Percentiles rank a stretch among this genome's conserved stretches.
phyloP scores from a whole-genome alignment of 495 filamentous ascomycete species.

The Penicillium herquei region DNA sequence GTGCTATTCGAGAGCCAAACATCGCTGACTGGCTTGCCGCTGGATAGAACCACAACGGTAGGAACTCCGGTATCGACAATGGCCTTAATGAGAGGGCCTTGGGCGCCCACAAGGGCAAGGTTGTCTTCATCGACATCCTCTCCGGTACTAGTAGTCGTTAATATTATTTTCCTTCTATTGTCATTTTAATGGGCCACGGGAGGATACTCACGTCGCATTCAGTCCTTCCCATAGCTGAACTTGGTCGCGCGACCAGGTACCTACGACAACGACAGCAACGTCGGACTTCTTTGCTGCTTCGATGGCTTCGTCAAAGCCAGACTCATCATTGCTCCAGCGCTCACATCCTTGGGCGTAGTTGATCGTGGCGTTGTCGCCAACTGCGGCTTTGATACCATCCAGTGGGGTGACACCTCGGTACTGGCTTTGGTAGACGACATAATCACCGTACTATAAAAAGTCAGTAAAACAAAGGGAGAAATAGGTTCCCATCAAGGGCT shows the following conservation, averaged over 20 bases:
- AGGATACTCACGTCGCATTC: slow-evolving; percentile 54
- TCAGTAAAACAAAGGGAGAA: not conserved
- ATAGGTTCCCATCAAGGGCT: not conserved
- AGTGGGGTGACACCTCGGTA: slow-evolving; percentile 63
- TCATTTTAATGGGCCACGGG: not conserved
- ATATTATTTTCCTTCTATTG: not conserved
- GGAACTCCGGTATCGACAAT: slow-evolving; percentile 64
- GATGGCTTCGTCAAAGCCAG: slow-evolving; percentile 60
- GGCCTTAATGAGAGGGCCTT: slow-evolving; percentile 60
- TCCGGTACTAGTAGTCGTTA: slow-evolving; percentile 49
- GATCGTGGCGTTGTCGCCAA: slow-evolving; percentile 49
- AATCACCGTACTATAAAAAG: slow-evolving; percentile 59
- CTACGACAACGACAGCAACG: slow-evolving; percentile 68
- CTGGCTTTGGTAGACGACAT: slow-evolving; percentile 60
- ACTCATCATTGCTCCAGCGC: slow-evolving; percentile 67
- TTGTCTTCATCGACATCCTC: slow-evolving; percentile 65
- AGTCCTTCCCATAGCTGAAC: slow-evolving; percentile 63
- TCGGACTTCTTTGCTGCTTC: slow-evolving; percentile 62
- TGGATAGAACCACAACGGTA: slow-evolving; percentile 69
- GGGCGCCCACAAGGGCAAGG: slow-evolving; percentile 68
- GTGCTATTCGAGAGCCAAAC: slow-evolving; percentile 57
- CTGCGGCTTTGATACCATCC: slow-evolving; percentile 61
- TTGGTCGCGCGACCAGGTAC: slow-evolving; percentile 74
- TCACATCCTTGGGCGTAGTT: slow-evolving; percentile 69
- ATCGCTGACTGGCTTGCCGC: slow-evolving; percentile 63